Evolutionary conservation across 1,284 basidiomycete genomes (phyloP).

Genomic region (Wolfiporia cocos): DNA sequence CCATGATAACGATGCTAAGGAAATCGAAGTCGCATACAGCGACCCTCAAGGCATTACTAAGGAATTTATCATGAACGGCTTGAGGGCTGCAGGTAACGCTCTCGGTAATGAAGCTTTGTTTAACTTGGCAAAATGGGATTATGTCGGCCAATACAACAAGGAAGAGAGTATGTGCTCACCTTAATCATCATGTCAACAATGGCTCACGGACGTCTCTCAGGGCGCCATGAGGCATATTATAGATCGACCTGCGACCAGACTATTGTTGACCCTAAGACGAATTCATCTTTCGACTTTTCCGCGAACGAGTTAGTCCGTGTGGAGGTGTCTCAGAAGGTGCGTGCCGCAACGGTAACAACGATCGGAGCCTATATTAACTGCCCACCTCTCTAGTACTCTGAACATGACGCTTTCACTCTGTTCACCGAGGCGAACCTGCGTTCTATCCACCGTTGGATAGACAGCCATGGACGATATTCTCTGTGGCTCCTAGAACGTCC

Average conservation of each 20-base stretch:
- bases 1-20: conserved; percentile 62
- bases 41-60: conserved; percentile 75
- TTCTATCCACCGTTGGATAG: conserved; percentile 84
- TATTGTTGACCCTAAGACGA: conserved; percentile 45
- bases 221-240: conserved; percentile 86
- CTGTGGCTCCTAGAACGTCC: conserved; percentile 92
- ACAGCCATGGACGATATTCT: conserved; percentile 70
- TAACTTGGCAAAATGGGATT: conserved; percentile 73
- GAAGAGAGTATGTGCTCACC: conserved; percentile 46
- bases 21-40: conserved; percentile 81
- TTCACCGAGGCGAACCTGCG: conserved; percentile 81
- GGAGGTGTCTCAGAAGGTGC: conserved; percentile 57
- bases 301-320: conserved; percentile 80
- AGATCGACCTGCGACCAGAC: conserved; percentile 62
- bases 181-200: background rate
- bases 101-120: conserved; percentile 62
- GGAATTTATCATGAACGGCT: conserved; percentile 89
- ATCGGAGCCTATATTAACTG: no score
- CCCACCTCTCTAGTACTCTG: conserved; percentile 65
- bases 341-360: no score
- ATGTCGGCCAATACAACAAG: conserved; percentile 76
- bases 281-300: conserved; percentile 44
- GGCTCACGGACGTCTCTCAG: conserved; percentile 33
- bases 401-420: conserved; percentile 63
- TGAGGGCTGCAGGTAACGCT: conserved; percentile 55